A percentile compares a stretch with the other conserved stretches of the same genome.
Evolutionary conservation across 225 moss, liverwort and hornwort genomes (phyloP).

Genomic region (Pseudisothecium myosuroides): DNA sequence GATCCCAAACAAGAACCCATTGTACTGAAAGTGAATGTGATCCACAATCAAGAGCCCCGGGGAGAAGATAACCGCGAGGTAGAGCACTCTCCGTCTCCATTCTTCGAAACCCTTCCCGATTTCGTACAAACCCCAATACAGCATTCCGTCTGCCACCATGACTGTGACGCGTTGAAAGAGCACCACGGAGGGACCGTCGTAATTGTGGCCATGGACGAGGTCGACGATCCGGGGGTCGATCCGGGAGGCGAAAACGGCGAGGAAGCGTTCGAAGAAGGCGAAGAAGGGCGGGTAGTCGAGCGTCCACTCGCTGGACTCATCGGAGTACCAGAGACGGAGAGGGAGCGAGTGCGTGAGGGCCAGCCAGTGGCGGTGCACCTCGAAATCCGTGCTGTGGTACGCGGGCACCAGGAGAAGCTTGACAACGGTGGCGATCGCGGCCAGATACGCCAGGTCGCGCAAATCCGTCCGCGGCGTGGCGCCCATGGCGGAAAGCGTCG

Average conservation of each 20-base stretch:
- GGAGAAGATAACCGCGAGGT: slow-evolving; percentile 54
- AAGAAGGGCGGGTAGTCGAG: slow-evolving; percentile 98
- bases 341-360: slow-evolving; percentile 82
- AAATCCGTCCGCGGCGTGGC: background rate
- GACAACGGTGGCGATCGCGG: slow-evolving; percentile 49
- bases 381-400: slow-evolving; percentile 93
- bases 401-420: slow-evolving; percentile 77
- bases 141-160: slow-evolving; percentile 49
- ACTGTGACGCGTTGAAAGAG: slow-evolving; percentile 64
- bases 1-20: slow-evolving; percentile 82
- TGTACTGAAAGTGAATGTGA: slow-evolving; percentile 95
- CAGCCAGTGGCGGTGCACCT: slow-evolving; percentile 92
- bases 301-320: slow-evolving; percentile 86
- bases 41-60: slow-evolving; percentile 88
- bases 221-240: slow-evolving; percentile 68
- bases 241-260: slow-evolving; percentile 42
- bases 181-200: slow-evolving; percentile 15
- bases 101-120: slow-evolving; percentile 21
- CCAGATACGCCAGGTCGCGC: slow-evolving; percentile 46
- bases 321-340: slow-evolving; percentile 62
- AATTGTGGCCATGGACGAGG: slow-evolving; percentile 41
- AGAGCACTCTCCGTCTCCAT: slow-evolving; percentile 34
- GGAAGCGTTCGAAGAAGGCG: slow-evolving; percentile 73
- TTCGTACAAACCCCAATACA: slow-evolving; percentile 64
- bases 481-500: slow-evolving; percentile 3